Evolutionary conservation across 1,139 yeast species (phyloP).

Genomic region (Sugiyamaella paludigena): DNA sequence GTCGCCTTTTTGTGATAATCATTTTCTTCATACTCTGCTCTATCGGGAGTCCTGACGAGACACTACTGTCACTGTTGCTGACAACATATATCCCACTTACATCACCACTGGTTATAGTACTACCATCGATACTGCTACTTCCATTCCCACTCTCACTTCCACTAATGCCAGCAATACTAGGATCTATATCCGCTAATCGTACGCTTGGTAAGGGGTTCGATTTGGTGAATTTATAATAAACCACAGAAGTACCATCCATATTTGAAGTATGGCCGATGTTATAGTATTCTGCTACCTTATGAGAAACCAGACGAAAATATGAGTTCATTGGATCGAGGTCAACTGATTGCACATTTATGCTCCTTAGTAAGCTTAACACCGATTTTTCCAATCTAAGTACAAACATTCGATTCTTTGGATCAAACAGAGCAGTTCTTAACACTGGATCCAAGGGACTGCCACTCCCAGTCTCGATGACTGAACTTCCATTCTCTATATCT

Average conservation of each 20-base stretch:
- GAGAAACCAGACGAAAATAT: conserved; percentile 62
- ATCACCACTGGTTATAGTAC: background rate
- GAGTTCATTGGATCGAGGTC: conserved; percentile 58
- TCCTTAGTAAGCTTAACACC: conserved; percentile 39
- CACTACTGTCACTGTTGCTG: background rate
- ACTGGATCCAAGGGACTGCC: conserved; percentile 29
- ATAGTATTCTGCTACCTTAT: conserved; percentile 68
- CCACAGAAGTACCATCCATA: conserved; percentile 49
- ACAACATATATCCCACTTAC: background rate
- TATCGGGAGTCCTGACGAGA: background rate
- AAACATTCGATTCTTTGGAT: conserved; percentile 51
- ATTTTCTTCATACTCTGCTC: conserved; percentile 5
- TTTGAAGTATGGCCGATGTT: conserved; percentile 52
- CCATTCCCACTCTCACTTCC: background rate
- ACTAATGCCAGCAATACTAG: background rate
- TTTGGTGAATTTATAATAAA: conserved; percentile 34
- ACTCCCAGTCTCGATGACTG: too few relatives aligned
- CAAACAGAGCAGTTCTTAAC: conserved; percentile 44
- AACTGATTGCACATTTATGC: conserved; percentile 43
- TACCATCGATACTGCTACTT: background rate
- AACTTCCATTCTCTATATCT: too few relatives aligned
- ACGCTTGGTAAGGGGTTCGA: conserved; percentile 1
- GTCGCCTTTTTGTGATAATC: conserved; percentile 2
- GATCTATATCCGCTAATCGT: conserved; percentile 10
- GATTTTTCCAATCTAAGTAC: conserved; percentile 53